A percentile compares a stretch with the other conserved stretches of the same genome.
Evolutionary conservation across 2,329 filamentous ascomycete genomes (phyloP).

Genomic region (Shiraia sp.): DNA sequence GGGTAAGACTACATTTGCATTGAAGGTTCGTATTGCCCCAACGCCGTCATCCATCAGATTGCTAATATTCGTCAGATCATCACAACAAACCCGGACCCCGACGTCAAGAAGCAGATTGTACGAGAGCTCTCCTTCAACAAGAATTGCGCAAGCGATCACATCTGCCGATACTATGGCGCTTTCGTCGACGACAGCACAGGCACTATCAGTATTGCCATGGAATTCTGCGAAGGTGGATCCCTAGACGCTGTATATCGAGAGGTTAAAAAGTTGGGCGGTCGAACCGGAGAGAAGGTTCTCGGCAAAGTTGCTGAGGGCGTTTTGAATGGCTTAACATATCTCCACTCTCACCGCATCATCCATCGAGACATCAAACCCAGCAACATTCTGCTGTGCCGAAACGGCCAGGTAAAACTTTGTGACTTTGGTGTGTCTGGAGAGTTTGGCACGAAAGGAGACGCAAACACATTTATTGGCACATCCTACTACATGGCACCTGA

Average conservation of each 20-base stretch:
- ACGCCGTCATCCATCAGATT: neutral
- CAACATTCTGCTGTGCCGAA: constrained; percentile 89
- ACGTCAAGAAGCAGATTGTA: constrained; percentile 97
- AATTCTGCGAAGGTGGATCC: constrained; percentile 96
- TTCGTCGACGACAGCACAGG: constrained; percentile 96
- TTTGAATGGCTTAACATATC: constrained; percentile 88
- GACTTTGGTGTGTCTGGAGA: constrained; percentile 98
- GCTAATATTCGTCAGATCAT: constrained; percentile 66
- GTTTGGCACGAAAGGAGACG: constrained; percentile 97
- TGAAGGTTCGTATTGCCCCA: constrained; percentile 69
- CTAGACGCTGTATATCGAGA: constrained; percentile 97
- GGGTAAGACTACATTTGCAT: constrained; percentile 90
- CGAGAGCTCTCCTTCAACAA: constrained; percentile 98
- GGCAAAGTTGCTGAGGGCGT: constrained; percentile 97
- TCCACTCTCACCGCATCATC: constrained; percentile 95
- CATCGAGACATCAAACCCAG: constrained; percentile 98
- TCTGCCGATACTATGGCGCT: constrained; percentile 95
- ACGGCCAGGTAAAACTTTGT: constrained; percentile 92
- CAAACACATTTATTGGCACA: constrained; percentile 98
- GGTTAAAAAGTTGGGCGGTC: constrained; percentile 90
- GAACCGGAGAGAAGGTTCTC: constrained; percentile 94
- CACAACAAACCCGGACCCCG: constrained; percentile 95
- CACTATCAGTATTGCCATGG: constrained; percentile 98
- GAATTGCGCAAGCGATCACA: constrained; percentile 91
- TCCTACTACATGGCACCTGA: constrained; percentile 99